Conservation (phyloP, 2,329 filamentous ascomycete species). For the Alternaria sp. region DNA sequence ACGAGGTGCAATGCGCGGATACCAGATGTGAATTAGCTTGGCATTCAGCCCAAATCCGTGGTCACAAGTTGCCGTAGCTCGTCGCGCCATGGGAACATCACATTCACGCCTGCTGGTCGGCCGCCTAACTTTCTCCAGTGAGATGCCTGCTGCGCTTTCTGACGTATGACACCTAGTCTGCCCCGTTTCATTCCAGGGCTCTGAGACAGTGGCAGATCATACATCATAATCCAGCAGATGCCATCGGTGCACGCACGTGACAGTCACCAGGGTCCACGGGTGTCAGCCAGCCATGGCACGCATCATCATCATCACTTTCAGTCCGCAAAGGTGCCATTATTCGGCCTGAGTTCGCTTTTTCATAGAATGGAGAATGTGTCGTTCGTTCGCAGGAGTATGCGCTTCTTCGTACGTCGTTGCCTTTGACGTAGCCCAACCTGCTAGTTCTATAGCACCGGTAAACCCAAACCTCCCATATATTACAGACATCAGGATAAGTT, state of each 20-base stretch:
- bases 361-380: conserved; percentile 39
- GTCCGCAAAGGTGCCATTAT: background rate
- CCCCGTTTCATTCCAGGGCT: conserved; percentile 1
- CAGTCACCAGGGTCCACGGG: conserved; percentile 3
- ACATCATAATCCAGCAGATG: background rate
- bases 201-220: background rate
- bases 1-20: conserved; percentile 25
- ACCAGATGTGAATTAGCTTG: conserved; percentile 31
- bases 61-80: conserved; percentile 33
- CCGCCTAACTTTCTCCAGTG: conserved; percentile 24
- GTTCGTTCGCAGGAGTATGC: conserved; percentile 20
- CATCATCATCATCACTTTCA: conserved; percentile 1
- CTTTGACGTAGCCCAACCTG: conserved; percentile 26
- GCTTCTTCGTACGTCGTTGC: conserved; percentile 20
- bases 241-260: conserved; percentile 15
- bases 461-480: conserved; percentile 33
- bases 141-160: conserved; percentile 15
- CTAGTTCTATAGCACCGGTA: conserved; percentile 26
- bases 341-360: background rate
- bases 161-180: conserved; percentile 17
- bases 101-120: conserved; percentile 24
- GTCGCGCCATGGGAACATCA: conserved; percentile 30
- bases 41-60: conserved; percentile 27
- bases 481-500: conserved; percentile 35
- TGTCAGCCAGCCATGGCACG: conserved; percentile 5